These are phyloP conservation scores for Cephalotrichum gorgonifer DNA, from an alignment of 2,329 filamentous ascomycete genomes.

Conservation along the genomic window DNA sequence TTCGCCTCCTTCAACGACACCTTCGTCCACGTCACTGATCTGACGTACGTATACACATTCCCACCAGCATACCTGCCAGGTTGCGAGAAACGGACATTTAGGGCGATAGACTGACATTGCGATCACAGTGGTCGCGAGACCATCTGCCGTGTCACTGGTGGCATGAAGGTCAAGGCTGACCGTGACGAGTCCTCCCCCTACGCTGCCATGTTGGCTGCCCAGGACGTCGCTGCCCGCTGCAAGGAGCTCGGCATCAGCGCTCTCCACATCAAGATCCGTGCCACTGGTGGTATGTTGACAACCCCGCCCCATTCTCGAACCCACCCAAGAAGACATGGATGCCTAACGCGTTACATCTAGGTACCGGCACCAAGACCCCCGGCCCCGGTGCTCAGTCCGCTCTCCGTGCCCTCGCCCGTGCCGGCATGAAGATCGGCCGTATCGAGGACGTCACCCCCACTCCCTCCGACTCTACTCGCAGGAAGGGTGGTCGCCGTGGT, in stretches of 20 bases:
- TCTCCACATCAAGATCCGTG: slow-evolving; percentile 99
- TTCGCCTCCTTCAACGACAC: slow-evolving; percentile 92
- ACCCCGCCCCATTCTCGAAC: neutral
- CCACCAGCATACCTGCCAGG: neutral
- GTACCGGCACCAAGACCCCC: slow-evolving; percentile 99
- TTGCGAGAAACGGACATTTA: slow-evolving; percentile 13
- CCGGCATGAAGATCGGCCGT: slow-evolving; percentile 98
- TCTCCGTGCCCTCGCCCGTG: slow-evolving; percentile 95
- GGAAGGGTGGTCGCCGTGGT: slow-evolving; percentile 99
- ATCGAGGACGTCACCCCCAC: slow-evolving; percentile 99
- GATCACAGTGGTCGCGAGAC: slow-evolving; percentile 95
- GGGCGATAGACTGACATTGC: slow-evolving; percentile 52
- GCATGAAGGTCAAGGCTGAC: slow-evolving; percentile 99
- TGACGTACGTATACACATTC: slow-evolving; percentile 52
- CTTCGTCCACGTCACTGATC: slow-evolving; percentile 99
- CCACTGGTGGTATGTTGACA: slow-evolving; percentile 68
- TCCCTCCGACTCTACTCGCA: slow-evolving; percentile 96
- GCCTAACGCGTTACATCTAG: slow-evolving; percentile 25
- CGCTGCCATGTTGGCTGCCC: slow-evolving; percentile 99
- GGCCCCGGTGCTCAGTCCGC: slow-evolving; percentile 98
- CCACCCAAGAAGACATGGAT: neutral
- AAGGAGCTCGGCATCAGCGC: slow-evolving; percentile 70
- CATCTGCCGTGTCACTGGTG: slow-evolving; percentile 98
- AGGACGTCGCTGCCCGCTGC: slow-evolving; percentile 87
- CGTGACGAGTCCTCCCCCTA: slow-evolving; percentile 99